phyloP scores from a whole-genome alignment of 106 monocot genomes.

The Platanthera zijinensis region DNA sequence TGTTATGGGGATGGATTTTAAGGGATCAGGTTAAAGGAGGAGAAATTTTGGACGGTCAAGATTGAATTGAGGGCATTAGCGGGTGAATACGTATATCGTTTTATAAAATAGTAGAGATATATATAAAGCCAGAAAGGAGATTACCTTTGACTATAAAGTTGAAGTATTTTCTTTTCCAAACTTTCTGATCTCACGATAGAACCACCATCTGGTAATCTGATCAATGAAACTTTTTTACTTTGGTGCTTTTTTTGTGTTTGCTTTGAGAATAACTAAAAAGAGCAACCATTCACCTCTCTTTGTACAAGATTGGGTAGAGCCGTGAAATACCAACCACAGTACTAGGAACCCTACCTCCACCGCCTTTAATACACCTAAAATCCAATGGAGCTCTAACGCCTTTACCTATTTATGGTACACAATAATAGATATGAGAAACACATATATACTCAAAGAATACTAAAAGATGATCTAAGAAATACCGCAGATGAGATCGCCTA shows the following conservation, averaged over 20 bases:
- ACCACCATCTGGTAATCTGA: conserved; percentile 62
- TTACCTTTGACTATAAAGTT: conserved; percentile 62
- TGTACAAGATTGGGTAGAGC: conserved; percentile 81
- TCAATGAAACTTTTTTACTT: conserved; percentile 4
- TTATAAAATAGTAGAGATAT: too few relatives aligned
- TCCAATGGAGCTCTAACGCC: background rate
- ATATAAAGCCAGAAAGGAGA: background rate
- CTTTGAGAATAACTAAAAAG: background rate
- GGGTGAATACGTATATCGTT: too few relatives aligned
- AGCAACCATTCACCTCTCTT: conserved; percentile 54
- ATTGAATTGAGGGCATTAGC: too few relatives aligned
- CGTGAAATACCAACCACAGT: conserved; percentile 65
- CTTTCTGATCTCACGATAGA: conserved; percentile 79
- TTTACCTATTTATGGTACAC: background rate
- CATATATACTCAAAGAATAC: background rate
- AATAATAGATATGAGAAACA: background rate
- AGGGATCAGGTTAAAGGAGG: too few relatives aligned
- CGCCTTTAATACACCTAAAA: conserved; percentile 48
- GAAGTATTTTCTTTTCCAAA: conserved; percentile 59
- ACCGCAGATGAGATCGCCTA: conserved; percentile 30
- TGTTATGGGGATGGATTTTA: too few relatives aligned
- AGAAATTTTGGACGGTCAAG: too few relatives aligned
- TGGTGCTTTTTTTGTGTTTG: background rate
- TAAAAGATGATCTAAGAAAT: conserved; percentile 1
- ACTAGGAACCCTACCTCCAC: conserved; percentile 67